Conservation (phyloP, 768 basidiomycete genomes). For the Kwoniella mangroviensis region DNA sequence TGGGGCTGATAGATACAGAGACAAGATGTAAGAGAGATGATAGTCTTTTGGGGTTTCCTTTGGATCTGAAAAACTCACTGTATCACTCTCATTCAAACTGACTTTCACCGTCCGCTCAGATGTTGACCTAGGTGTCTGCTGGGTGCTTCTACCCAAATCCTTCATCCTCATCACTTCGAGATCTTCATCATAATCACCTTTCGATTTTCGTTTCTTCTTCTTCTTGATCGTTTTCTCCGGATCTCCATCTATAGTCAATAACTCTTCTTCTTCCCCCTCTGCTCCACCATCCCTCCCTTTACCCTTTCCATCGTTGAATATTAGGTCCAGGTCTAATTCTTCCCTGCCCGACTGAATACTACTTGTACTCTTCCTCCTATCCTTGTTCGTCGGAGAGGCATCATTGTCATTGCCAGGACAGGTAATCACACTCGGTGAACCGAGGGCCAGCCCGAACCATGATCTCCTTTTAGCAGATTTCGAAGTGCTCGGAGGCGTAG, state of each 20-base stretch:
- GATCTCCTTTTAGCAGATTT: constrained; percentile 36
- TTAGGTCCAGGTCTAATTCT: constrained; percentile 1
- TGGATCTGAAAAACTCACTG: constrained; percentile 11
- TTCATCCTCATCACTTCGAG: constrained; percentile 36
- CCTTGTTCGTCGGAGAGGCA: constrained; percentile 6
- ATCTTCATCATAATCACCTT: constrained; percentile 12
- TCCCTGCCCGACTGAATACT: not conserved
- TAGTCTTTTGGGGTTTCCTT: too few species aligned
- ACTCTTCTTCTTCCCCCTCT: constrained; percentile 17
- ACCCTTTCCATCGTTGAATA: not conserved
- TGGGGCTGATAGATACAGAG: not conserved
- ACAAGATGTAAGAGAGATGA: not conserved
- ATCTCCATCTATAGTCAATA: constrained; percentile 44
- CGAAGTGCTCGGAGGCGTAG: constrained; percentile 26
- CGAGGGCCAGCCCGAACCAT: constrained; percentile 40
- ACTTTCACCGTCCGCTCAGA: not conserved
- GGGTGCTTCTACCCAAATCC: constrained; percentile 26
- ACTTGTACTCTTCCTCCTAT: constrained; percentile 18
- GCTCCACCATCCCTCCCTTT: not conserved
- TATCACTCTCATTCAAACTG: not conserved
- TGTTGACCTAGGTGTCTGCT: not conserved
- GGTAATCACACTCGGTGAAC: constrained; percentile 11
- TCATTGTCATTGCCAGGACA: not conserved
- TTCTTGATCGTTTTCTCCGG: constrained; percentile 23
- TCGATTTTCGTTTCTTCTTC: constrained; percentile 28